These are phyloP conservation scores for Alliaria petiolata DNA, from an alignment of 345 rosid species.

Conservation along the genomic window DNA sequence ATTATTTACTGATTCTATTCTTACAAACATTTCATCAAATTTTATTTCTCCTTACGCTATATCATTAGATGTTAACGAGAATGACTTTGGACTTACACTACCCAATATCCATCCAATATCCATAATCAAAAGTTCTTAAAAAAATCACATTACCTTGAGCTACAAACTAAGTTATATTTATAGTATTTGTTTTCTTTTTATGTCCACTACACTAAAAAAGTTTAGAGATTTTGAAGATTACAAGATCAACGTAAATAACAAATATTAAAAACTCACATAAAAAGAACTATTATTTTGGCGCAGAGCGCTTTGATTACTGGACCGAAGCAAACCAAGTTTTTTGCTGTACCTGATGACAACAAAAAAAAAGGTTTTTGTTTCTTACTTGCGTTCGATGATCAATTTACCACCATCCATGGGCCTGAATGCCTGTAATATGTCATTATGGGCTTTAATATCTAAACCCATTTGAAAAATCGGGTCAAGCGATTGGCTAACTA, in stretches of 20 bases:
- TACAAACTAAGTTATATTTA: slow-evolving; percentile 26
- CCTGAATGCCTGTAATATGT: too few species aligned
- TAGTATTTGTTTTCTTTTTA: too few species aligned
- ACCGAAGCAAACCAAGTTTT: neutral
- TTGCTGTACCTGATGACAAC: too few species aligned
- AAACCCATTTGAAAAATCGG: too few species aligned
- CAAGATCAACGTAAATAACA: neutral
- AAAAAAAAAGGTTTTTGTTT: too few species aligned
- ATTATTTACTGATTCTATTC: too few species aligned
- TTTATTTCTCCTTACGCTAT: slow-evolving; percentile 22
- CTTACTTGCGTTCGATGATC: too few species aligned
- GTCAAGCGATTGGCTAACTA: too few species aligned
- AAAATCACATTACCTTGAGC: slow-evolving; percentile 10
- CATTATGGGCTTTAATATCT: too few species aligned
- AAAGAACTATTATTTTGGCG: neutral
- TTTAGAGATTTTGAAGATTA: neutral
- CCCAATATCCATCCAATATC: too few species aligned
- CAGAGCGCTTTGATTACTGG: neutral
- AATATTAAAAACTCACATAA: neutral
- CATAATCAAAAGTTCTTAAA: slow-evolving; percentile 1
- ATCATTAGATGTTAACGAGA: slow-evolving; percentile 22
- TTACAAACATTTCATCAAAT: too few species aligned
- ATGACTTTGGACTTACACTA: slow-evolving; percentile 29
- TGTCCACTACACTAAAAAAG: neutral
- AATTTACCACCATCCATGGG: too few species aligned